Evolutionary conservation across 768 basidiomycete species (phyloP).

Genomic region (Rubroboletus pulcherrimus): DNA sequence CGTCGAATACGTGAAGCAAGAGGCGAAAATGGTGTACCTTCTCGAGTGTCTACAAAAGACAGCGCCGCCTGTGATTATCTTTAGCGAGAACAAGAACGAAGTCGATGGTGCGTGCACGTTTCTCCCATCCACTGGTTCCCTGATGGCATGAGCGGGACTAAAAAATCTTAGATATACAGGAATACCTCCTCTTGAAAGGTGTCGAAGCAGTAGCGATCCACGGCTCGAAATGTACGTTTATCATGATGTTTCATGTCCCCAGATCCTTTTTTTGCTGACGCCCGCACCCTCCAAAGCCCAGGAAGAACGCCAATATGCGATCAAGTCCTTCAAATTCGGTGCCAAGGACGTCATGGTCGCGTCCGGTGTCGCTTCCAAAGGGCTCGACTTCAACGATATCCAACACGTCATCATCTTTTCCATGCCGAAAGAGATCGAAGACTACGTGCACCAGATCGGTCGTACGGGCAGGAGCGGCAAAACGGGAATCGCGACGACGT

Average conservation of each 20-base stretch:
- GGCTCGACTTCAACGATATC: conserved; percentile 97
- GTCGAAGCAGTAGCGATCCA: conserved; percentile 99
- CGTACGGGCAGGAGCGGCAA: conserved; percentile 97
- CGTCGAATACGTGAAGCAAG: conserved; percentile 98
- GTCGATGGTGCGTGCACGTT: conserved; percentile 75
- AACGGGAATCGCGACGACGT: conserved; percentile 98
- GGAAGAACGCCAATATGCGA: conserved; percentile 98
- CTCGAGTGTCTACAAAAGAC: conserved; percentile 98
- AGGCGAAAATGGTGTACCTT: conserved; percentile 99
- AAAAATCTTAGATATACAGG: conserved; percentile 81
- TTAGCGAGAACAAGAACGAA: conserved; percentile 99
- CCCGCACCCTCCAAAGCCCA: conserved; percentile 55
- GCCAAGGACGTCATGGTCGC: conserved; percentile 99
- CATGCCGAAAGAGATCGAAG: conserved; percentile 99
- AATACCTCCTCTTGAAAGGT: conserved; percentile 93
- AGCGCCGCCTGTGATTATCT: conserved; percentile 94
- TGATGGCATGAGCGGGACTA: neutral
- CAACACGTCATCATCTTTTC: conserved; percentile 99
- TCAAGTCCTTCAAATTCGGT: conserved; percentile 95
- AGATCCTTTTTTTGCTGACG: neutral
- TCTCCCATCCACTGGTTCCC: neutral
- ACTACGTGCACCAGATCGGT: conserved; percentile 99
- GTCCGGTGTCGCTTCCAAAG: conserved; percentile 95
- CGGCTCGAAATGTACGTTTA: conserved; percentile 82
- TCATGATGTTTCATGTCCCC: neutral